phyloP scores from a whole-genome alignment of 805 yeast species.

The Saccharomycopsis olivae region DNA sequence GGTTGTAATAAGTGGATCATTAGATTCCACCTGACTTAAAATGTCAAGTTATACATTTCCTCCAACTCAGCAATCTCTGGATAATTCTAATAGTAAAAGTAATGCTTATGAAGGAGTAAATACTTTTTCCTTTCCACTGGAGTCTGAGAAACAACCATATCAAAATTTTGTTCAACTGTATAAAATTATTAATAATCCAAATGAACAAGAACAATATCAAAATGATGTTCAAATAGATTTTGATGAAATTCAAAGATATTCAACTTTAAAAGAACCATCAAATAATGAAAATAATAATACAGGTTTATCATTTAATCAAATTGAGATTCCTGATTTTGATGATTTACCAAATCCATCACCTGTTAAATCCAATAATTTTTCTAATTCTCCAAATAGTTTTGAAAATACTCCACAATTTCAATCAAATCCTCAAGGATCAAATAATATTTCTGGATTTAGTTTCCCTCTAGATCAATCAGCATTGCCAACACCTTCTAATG shows the following conservation, averaged over 20 bases:
- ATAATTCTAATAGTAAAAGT: background rate
- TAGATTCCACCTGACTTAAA: too few relatives aligned
- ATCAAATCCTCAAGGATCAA: background rate
- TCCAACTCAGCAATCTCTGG: background rate
- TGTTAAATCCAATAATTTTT: too few relatives aligned
- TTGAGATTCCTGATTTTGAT: slow-evolving; percentile 16
- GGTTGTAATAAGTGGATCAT: too few relatives aligned
- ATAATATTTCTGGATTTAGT: slow-evolving; percentile 4
- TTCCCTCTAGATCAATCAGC: slow-evolving; percentile 6
- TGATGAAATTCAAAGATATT: slow-evolving; percentile 15
- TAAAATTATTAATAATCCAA: background rate
- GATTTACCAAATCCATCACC: slow-evolving; percentile 1
- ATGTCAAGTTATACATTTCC: slow-evolving; percentile 11
- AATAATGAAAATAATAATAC: background rate
- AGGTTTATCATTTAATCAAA: slow-evolving; percentile 7
- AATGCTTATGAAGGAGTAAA: background rate
- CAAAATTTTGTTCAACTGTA: background rate
- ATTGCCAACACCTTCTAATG: background rate
- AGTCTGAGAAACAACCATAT: too few relatives aligned
- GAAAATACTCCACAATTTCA: background rate
- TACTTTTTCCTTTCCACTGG: background rate
- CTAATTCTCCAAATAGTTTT: background rate
- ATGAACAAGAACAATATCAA: background rate
- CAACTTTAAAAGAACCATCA: background rate
- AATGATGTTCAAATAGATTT: slow-evolving; percentile 9